Conservation (phyloP, 345 rosid species). For the Gynandropsis gynandra region DNA sequence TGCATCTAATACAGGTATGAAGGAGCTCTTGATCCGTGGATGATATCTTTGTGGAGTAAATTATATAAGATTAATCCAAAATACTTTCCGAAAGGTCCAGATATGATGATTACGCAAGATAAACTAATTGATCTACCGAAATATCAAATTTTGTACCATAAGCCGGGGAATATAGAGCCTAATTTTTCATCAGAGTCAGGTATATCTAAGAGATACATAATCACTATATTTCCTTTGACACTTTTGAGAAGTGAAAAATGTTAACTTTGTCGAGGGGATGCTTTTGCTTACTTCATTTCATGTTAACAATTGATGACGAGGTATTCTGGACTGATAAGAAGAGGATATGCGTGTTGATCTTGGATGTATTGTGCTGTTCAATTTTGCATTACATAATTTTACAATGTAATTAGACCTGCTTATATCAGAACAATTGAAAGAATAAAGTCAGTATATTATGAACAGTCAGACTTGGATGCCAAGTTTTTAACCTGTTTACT, state of each 20-base stretch:
- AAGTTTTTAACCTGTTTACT: no score
- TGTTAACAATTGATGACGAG: no score
- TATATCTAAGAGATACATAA: conserved; percentile 15
- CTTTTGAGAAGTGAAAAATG: conserved; percentile 3
- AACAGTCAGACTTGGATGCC: no score
- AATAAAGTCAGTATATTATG: no score
- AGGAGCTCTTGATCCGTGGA: conserved; percentile 95
- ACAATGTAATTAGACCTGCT: no score
- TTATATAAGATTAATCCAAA: conserved; percentile 50
- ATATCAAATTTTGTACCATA: conserved; percentile 45
- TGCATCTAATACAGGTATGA: conserved; percentile 50
- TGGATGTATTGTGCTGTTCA: neutral
- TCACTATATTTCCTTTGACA: neutral
- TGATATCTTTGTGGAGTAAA: conserved; percentile 67
- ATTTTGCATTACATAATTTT: no score
- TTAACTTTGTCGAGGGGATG: neutral
- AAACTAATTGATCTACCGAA: conserved; percentile 56
- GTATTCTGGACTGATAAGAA: no score
- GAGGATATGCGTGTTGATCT: conserved; percentile 1
- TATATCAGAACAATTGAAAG: no score
- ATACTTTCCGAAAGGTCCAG: conserved; percentile 65
- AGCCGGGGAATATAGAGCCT: conserved; percentile 19
- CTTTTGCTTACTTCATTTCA: neutral
- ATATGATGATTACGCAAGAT: conserved; percentile 35
- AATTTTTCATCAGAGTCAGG: conserved; percentile 37